Base-by-base conservation (phyloP, 2,329 filamentous ascomycete species). In the Nakataea oryzae region DNA sequence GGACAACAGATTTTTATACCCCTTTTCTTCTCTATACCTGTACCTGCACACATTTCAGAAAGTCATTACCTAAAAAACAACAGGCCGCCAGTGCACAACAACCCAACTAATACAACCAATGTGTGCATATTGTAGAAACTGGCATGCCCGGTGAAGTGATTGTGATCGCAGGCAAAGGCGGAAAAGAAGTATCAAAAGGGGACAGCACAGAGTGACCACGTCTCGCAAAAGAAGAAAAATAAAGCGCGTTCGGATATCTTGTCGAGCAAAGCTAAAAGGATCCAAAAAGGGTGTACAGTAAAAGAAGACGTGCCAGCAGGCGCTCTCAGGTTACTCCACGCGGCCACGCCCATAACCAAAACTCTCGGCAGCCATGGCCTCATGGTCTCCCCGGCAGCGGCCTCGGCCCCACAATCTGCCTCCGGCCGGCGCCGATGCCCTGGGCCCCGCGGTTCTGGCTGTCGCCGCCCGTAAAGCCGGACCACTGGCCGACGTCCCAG, bases 331-430 rank as follows among this genome's bases (percentile, higher is more conserved):
- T 50, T n/a, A 21, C 41, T n/a, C 21, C 21, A 50, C 21, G 21
- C 8, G n/a, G 41, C 41, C 2, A 21, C 9, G 2, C n/a, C 6
- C 41, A 47, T 47, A 21, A n/a, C 9, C 4, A 50, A 13, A 34
- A 13, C 2, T 50, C 2, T 50, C 17, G 21, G 1, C 17, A 1
- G 2, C 41, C 1, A 1, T 50, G 17, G 41, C 28, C 28, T 61
- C 54, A 65, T 54, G 65, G 55, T 61, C 67, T 65, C 29, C 76
- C 76, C 47, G 85, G 85, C 67, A 88, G 77, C 58, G 89, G 88
- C 70, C 89, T 79, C 0, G 89, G 89, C 13, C 90, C 90, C n/a
- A 90, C 86, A 73, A 93, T 92, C 76, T 90, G 89, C 70, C 90
- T 82, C 70, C 87, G 79, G 0, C 86, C 86, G 1, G 86, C 85